Evolutionary conservation across 73 alveolate genomes (phyloP), one percentile per base, ranked within the genome.

Genomic region (Symbiodinium natans): DNA sequence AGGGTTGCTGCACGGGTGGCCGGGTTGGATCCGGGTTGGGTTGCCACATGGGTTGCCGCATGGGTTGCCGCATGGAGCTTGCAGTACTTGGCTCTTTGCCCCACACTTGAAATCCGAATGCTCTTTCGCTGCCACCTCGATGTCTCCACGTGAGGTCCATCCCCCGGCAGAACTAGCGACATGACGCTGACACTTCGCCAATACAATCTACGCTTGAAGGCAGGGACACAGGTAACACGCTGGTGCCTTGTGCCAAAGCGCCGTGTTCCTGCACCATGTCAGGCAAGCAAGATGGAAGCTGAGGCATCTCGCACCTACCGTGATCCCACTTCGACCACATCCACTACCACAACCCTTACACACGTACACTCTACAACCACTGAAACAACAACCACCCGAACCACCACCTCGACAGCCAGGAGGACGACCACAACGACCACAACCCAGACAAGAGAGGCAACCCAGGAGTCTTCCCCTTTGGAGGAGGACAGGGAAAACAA

Each of bases 131-230:
- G n/a, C n/a, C n/a, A n/a, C n/a, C n/a, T n/a, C n/a, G n/a, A n/a
- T n/a, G n/a, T n/a, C n/a, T n/a, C n/a, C n/a, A n/a, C 33, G 5
- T 63, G 38, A 87, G 94, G 94, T 56, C 94, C 94, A 34, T 87
- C 94, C 19, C 94, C 94, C 83, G 85, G 54, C 80, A 63, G 27
- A 31, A 46, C 94, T 25, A 84, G 94, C 15, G 84, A 87, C 21
- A 11, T 41, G 29, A 87, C 36, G 8, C 42, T 87, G 83, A 87
- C 94, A n/a, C 29, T 87, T 38, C 94, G 94, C 34, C 68, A 87
- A 43, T 87, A 56, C 94, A 87, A 87, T 46, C 48, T 56, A 34
- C 94, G 94, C 9, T 13, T 87, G 94, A 87, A 87, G 94, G 94
- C 63, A 31, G 36, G 36, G 38, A 36, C n/a, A 2, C 9, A 33